These are phyloP conservation scores for Anethum foeniculum DNA, from an alignment of 140 eudicot species.

Conservation along the genomic window DNA sequence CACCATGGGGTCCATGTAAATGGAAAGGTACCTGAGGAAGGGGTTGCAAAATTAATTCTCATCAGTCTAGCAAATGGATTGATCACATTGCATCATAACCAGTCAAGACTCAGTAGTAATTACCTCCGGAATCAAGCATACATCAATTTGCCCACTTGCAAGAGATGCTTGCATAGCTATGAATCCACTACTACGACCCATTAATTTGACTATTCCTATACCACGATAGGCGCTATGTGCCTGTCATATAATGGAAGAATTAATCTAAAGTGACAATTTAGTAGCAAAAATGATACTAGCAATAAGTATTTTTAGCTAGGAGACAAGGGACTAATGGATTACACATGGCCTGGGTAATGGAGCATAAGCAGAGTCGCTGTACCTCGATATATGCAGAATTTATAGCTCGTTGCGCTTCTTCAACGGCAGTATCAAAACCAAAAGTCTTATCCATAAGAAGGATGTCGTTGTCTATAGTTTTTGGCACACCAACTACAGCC, in stretches of 20 bases:
- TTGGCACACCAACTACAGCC: constrained; percentile 98
- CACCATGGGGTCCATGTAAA: constrained; percentile 94
- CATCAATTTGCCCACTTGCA: constrained; percentile 98
- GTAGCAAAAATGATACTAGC: not conserved
- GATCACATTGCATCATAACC: not conserved
- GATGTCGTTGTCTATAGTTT: constrained; percentile 96
- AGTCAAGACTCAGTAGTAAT: constrained; percentile 3
- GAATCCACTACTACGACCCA: constrained; percentile 99
- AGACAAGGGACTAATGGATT: not conserved
- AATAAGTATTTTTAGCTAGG: not conserved
- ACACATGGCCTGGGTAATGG: not conserved
- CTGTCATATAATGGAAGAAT: constrained; percentile 30
- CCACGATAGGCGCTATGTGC: constrained; percentile 99
- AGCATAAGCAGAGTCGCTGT: not conserved
- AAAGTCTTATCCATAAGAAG: constrained; percentile 94
- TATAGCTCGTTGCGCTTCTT: constrained; percentile 99
- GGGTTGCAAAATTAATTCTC: constrained; percentile 8
- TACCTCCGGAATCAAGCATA: constrained; percentile 99
- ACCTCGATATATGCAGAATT: constrained; percentile 98
- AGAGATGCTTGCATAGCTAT: constrained; percentile 99
- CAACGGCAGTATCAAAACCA: constrained; percentile 99
- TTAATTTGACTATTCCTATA: constrained; percentile 84
- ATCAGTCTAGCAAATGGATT: not conserved
- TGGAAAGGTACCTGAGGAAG: constrained; percentile 68
- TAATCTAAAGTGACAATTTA: not conserved